phyloP scores from a whole-genome alignment of 495 filamentous ascomycete genomes.

The Talaromyces stipitatus region DNA sequence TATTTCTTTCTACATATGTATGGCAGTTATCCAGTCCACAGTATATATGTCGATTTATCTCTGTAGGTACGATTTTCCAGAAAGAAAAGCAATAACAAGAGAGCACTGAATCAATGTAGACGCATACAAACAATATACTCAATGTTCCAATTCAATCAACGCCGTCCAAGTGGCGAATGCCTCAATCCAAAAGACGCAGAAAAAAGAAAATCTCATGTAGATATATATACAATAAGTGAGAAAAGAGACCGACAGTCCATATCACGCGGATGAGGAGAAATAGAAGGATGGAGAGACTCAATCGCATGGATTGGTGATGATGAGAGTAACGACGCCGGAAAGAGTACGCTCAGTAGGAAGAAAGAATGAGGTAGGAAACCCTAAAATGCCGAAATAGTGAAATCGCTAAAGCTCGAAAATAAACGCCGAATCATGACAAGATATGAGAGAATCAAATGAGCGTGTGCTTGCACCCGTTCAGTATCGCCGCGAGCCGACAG shows the following conservation, averaged over 20 bases:
- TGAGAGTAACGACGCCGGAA: slow-evolving; percentile 4
- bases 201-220: neutral
- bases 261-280: too few relatives aligned
- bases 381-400: neutral
- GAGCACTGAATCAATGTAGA: neutral
- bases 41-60: neutral
- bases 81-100: too few relatives aligned
- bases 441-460: neutral
- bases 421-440: neutral
- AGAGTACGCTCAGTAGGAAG: neutral
- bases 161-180: neutral
- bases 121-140: neutral
- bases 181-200: too few relatives aligned
- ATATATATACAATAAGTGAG: neutral
- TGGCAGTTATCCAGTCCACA: neutral
- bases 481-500: slow-evolving; percentile 25
- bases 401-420: neutral
- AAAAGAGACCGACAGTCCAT: neutral
- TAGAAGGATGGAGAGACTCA: neutral
- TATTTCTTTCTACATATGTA: too few relatives aligned
- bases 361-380: neutral
- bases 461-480: too few relatives aligned
- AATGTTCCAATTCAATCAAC: neutral
- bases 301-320: too few relatives aligned
- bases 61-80: neutral